Conservation (phyloP, 2,329 filamentous ascomycete species). For the Cladosporium sp. region DNA sequence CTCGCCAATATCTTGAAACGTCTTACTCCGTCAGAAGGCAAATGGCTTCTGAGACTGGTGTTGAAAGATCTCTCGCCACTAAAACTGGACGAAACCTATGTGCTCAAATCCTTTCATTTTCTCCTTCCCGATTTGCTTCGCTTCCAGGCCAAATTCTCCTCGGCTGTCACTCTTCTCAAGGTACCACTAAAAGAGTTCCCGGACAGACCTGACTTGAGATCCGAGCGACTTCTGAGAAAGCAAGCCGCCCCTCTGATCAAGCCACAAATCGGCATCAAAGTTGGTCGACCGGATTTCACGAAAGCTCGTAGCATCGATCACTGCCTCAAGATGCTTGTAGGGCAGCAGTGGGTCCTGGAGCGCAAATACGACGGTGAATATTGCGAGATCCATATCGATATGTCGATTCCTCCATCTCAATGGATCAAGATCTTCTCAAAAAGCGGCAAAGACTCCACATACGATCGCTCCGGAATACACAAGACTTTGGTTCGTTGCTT, state of each 20-base stretch:
- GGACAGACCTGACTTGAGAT: constrained; percentile 38
- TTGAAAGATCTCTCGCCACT: constrained; percentile 75
- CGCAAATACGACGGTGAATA: constrained; percentile 85
- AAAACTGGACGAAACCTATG: constrained; percentile 57
- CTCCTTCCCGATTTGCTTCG: constrained; percentile 69
- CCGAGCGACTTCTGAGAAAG: constrained; percentile 38
- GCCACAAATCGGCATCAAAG: constrained; percentile 47
- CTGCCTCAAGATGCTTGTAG: constrained; percentile 65
- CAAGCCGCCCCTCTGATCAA: constrained; percentile 43
- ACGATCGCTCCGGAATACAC: constrained; percentile 66
- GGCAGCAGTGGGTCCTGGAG: constrained; percentile 70
- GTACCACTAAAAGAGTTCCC: constrained; percentile 43
- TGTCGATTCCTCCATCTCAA: constrained; percentile 52
- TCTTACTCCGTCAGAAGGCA: constrained; percentile 69
- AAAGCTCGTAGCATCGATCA: constrained; percentile 65
- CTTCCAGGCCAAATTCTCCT: constrained; percentile 68
- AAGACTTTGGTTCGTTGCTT: constrained; percentile 66
- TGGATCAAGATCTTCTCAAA: constrained; percentile 86
- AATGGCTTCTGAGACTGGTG: constrained; percentile 83
- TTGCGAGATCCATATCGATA: constrained; percentile 81
- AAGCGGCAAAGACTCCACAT: constrained; percentile 84
- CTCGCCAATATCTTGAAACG: constrained; percentile 62
- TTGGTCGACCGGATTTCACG: constrained; percentile 48
- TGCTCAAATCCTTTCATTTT: constrained; percentile 67
- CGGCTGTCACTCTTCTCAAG: constrained; percentile 60